Conservation (phyloP, 139 green algal genomes). For the Dunaliella sp. region DNA sequence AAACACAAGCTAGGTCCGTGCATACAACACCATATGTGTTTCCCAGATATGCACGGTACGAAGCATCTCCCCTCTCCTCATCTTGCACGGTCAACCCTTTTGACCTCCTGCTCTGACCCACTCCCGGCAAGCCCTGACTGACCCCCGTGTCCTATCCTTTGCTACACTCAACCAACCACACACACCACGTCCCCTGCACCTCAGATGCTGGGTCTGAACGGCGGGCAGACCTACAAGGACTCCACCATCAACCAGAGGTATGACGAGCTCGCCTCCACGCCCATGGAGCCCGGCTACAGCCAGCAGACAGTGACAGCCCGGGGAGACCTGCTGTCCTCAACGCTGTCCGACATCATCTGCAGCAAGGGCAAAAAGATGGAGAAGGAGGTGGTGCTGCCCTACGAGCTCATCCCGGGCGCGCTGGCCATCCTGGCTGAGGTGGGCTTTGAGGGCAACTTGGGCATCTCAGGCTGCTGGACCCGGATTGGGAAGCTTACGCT, state of each 20-base stretch:
- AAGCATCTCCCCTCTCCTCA: too few species aligned
- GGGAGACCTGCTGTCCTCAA: constrained; percentile 49
- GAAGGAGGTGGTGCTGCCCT: constrained; percentile 39
- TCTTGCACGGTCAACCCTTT: too few species aligned
- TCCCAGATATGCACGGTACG: too few species aligned
- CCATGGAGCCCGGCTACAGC: constrained; percentile 53
- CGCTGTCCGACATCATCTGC: constrained; percentile 32
- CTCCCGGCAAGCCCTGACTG: too few species aligned
- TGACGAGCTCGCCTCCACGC: constrained; percentile 30
- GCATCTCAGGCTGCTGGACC: neutral
- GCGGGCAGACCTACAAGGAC: constrained; percentile 35
- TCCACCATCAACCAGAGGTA: constrained; percentile 37
- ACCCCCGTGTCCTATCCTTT: too few species aligned
- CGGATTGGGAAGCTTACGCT: neutral
- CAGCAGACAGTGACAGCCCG: constrained; percentile 28
- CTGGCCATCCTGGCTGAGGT: constrained; percentile 66
- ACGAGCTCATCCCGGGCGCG: constrained; percentile 51
- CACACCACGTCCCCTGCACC: too few species aligned
- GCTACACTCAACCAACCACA: too few species aligned
- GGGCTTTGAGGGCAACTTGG: neutral
- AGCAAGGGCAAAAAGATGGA: constrained; percentile 24
- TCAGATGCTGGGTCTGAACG: constrained; percentile 57
- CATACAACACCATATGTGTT: too few species aligned
- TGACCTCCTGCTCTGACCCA: too few species aligned
- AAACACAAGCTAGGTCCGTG: too few species aligned